Conservation (phyloP, 139 green algal species). For the Picochlorum sp. region DNA sequence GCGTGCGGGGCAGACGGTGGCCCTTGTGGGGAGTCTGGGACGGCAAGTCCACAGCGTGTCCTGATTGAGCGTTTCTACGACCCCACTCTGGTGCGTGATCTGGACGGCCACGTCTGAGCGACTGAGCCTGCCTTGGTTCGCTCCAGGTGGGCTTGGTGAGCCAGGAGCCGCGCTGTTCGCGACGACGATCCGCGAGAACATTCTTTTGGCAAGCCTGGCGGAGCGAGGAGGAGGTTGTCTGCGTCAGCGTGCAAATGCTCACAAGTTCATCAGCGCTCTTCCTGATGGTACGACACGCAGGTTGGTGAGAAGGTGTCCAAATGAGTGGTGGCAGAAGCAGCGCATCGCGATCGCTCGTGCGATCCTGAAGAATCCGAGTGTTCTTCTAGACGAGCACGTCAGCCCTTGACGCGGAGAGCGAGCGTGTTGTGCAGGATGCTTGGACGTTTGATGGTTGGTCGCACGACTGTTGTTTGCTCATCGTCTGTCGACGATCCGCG, state of each 20-base stretch:
- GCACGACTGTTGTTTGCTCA: slow-evolving; percentile 59
- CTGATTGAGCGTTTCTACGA: slow-evolving; percentile 93
- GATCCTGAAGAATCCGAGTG: slow-evolving; percentile 57
- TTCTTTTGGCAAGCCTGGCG: slow-evolving; percentile 54
- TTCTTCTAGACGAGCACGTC: slow-evolving; percentile 76
- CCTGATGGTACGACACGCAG: slow-evolving; percentile 43
- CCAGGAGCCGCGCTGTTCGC: slow-evolving; percentile 88
- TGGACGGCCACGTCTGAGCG: slow-evolving; percentile 78
- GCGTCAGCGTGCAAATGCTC: slow-evolving; percentile 73
- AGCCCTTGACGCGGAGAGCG: slow-evolving; percentile 66
- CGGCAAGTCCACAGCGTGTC: slow-evolving; percentile 86
- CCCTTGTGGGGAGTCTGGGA: slow-evolving; percentile 76
- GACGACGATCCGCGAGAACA: slow-evolving; percentile 66
- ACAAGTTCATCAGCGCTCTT: slow-evolving; percentile 67
- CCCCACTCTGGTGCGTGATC: slow-evolving; percentile 37
- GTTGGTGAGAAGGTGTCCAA: slow-evolving; percentile 40
- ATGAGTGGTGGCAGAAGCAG: slow-evolving; percentile 71
- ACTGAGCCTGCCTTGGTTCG: slow-evolving; percentile 68
- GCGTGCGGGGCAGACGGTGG: slow-evolving; percentile 68
- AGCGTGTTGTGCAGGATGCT: slow-evolving; percentile 49
- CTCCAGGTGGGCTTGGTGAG: slow-evolving; percentile 48
- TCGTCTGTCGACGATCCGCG: slow-evolving; percentile 47
- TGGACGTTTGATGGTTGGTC: slow-evolving; percentile 43
- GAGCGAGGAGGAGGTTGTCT: slow-evolving; percentile 43
- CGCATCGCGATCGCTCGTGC: slow-evolving; percentile 78